Percentiles rank a stretch among this genome's conserved stretches.
Conservation (phyloP, 164 flowering plant genomes). For the Tinospora cordifolia region DNA sequence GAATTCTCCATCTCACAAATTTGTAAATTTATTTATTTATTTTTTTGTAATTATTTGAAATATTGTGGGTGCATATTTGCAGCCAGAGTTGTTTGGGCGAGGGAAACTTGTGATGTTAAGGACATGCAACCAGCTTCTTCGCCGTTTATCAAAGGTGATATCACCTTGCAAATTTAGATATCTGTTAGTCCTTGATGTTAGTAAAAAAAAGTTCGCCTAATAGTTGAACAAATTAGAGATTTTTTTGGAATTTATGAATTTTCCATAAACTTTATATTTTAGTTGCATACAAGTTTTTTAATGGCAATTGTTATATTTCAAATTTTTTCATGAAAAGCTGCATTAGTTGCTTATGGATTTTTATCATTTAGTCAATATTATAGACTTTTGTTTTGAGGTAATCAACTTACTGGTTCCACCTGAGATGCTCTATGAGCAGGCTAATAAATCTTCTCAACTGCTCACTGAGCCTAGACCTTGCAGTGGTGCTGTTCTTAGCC, state of each 20-base stretch:
- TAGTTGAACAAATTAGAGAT: too few species aligned
- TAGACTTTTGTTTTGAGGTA: background rate
- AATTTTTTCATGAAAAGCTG: background rate
- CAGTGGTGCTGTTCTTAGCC: too few species aligned
- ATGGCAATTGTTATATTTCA: background rate
- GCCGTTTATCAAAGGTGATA: conserved; percentile 86
- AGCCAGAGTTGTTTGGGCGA: conserved; percentile 94
- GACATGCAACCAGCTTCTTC: conserved; percentile 98
- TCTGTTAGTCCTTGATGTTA: background rate
- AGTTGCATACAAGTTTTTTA: background rate
- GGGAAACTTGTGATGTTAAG: conserved; percentile 99
- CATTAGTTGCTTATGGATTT: background rate
- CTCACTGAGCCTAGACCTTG: too few species aligned
- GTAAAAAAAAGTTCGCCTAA: too few species aligned
- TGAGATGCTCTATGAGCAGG: too few species aligned
- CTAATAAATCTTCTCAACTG: too few species aligned
- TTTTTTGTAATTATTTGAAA: background rate
- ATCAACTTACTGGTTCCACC: background rate
- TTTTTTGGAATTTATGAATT: too few species aligned
- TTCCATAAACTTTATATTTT: too few species aligned
- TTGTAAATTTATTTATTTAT: background rate
- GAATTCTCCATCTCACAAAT: background rate
- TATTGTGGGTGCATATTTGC: conserved; percentile 14
- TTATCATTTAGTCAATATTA: background rate
- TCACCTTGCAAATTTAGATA: background rate